Percentiles rank a stretch among this genome's conserved stretches.
Evolutionary conservation across 768 basidiomycete genomes (phyloP).

Genomic region (Peribolospora kevripleyi): DNA sequence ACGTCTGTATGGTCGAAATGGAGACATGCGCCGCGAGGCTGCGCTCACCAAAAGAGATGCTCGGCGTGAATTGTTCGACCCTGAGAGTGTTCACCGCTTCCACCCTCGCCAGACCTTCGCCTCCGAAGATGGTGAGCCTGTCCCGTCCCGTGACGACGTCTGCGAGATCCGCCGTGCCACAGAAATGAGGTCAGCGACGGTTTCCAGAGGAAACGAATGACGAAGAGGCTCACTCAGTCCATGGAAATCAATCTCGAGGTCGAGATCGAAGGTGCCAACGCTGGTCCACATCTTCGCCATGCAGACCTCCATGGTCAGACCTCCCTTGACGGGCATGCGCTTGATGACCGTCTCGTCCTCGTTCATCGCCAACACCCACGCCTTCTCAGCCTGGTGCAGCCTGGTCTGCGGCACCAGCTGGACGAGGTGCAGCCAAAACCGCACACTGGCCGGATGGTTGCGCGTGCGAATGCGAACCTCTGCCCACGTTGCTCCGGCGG

Average conservation of each 20-base stretch:
- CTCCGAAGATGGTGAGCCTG: not conserved
- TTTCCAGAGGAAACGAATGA: not conserved
- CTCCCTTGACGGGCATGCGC: slow-evolving; percentile 2
- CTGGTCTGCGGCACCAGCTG: not conserved
- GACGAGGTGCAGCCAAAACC: slow-evolving; percentile 6
- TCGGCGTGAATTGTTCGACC: slow-evolving; percentile 1
- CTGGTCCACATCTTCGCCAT: slow-evolving; percentile 2
- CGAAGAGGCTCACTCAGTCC: not conserved
- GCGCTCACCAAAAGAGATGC: not conserved
- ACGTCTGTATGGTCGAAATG: not conserved
- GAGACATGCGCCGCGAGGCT: not conserved
- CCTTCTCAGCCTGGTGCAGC: slow-evolving; percentile 1
- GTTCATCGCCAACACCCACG: not conserved
- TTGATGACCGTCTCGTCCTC: slow-evolving; percentile 5
- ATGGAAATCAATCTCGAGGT: slow-evolving; percentile 2
- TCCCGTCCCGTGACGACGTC: not conserved
- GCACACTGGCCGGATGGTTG: not conserved
- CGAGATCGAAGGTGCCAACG: not conserved
- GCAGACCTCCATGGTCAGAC: slow-evolving; percentile 1
- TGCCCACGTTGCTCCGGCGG: slow-evolving; percentile 4
- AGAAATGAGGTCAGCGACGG: not conserved
- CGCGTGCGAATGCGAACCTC: slow-evolving; percentile 2
- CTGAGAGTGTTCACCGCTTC: slow-evolving; percentile 1
- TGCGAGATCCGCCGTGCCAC: not conserved
- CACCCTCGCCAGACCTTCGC: not conserved